Percentiles rank a stretch among this genome's conserved stretches.
These are phyloP conservation scores for Ophiostoma quercus DNA, from an alignment of 2,329 filamentous ascomycete genomes.

Conservation along the genomic window DNA sequence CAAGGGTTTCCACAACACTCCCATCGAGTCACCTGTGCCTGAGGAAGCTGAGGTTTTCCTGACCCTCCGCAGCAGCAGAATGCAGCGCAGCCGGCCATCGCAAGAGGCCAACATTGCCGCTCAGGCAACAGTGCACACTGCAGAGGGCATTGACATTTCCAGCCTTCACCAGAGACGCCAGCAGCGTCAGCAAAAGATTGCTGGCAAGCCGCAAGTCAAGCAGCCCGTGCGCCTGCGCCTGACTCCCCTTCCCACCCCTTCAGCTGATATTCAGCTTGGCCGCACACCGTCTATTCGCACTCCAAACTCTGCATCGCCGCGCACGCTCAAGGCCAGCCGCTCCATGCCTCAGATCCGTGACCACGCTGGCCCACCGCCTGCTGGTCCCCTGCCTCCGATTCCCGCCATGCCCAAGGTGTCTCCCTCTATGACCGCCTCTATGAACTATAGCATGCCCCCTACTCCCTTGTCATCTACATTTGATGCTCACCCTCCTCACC, in stretches of 20 bases:
- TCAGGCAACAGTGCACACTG: neutral
- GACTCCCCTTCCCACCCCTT: slow-evolving; percentile 18
- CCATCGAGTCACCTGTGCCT: slow-evolving; percentile 19
- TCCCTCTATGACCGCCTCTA: neutral
- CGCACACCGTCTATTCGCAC: neutral
- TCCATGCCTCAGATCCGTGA: slow-evolving; percentile 26
- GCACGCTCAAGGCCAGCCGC: slow-evolving; percentile 22
- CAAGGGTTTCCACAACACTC: slow-evolving; percentile 22
- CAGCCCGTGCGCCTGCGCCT: slow-evolving; percentile 22
- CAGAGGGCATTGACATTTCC: neutral
- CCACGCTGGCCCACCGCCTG: slow-evolving; percentile 16
- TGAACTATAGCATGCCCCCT: neutral
- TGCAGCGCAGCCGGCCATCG: neutral
- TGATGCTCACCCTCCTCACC: neutral
- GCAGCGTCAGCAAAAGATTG: slow-evolving; percentile 24
- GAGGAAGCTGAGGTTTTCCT: slow-evolving; percentile 23
- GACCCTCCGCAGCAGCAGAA: neutral
- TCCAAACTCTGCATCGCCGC: slow-evolving; percentile 2
- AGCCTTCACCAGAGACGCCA: slow-evolving; percentile 24
- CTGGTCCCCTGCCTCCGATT: slow-evolving; percentile 24
- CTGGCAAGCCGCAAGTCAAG: slow-evolving; percentile 18
- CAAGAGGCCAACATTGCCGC: neutral
- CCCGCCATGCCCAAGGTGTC: slow-evolving; percentile 19
- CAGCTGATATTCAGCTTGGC: slow-evolving; percentile 8
- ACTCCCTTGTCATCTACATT: neutral